Conservation (phyloP, 1,284 basidiomycete genomes). For the Inonotus hispidus region DNA sequence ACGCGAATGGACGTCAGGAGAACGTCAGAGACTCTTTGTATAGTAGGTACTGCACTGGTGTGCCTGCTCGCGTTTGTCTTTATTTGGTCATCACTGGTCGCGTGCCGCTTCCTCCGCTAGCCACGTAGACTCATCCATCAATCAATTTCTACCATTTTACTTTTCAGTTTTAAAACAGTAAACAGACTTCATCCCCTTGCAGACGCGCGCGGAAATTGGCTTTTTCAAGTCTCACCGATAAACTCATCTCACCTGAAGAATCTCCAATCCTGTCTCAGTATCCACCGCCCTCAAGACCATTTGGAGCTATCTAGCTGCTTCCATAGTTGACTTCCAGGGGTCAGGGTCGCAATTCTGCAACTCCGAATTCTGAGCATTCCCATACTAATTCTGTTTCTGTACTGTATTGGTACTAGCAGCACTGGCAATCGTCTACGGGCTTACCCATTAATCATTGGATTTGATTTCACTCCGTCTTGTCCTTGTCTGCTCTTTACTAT, state of each 20-base stretch:
- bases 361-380: no score
- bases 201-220: background rate
- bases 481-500: no score
- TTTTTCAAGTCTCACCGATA: background rate
- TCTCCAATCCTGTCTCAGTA: background rate
- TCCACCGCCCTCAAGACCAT: background rate
- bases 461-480: no score
- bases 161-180: background rate
- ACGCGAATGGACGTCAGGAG: background rate
- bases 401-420: no score
- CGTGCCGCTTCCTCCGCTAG: background rate
- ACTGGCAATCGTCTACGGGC: no score
- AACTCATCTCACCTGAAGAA: background rate
- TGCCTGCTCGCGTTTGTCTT: background rate
- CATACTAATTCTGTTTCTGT: no score
- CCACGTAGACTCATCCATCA: background rate
- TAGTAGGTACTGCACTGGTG: background rate
- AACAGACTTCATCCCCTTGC: background rate
- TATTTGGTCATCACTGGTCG: slow-evolving; percentile 3
- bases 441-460: no score
- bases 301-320: background rate
- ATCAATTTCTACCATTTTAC: background rate
- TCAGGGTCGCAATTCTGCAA: background rate
- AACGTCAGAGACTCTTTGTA: background rate
- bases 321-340: background rate